These are phyloP conservation scores for Dispira simplex DNA, from an alignment of 192 early-diverging fungal genomes.

Conservation along the genomic window DNA sequence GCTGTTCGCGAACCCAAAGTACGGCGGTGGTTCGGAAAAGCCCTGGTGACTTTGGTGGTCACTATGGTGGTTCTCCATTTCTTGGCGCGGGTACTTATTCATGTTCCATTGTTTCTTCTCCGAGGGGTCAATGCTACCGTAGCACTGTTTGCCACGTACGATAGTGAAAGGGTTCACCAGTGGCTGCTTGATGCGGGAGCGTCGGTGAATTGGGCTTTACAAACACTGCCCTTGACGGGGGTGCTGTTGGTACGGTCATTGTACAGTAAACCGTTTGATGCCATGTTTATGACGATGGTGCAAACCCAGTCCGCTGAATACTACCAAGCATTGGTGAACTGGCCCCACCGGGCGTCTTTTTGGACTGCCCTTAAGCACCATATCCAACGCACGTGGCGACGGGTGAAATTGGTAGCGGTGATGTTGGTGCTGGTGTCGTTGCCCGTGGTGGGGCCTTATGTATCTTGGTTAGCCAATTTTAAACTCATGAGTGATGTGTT, in stretches of 20 bases:
- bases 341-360: slow-evolving; percentile 23
- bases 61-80: slow-evolving; percentile 23
- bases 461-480: slow-evolving; percentile 32
- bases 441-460: slow-evolving; percentile 33
- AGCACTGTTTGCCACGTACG: slow-evolving; percentile 13
- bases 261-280: slow-evolving; percentile 40
- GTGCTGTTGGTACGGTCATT: slow-evolving; percentile 37
- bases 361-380: slow-evolving; percentile 37
- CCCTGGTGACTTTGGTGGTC: slow-evolving; percentile 21
- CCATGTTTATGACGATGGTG: slow-evolving; percentile 29
- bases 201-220: slow-evolving; percentile 22
- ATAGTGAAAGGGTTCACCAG: slow-evolving; percentile 18
- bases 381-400: slow-evolving; percentile 24
- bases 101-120: slow-evolving; percentile 24
- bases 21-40: slow-evolving; percentile 23
- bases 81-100: slow-evolving; percentile 27
- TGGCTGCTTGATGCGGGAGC: slow-evolving; percentile 17
- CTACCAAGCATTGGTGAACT: slow-evolving; percentile 15
- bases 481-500: slow-evolving; percentile 27
- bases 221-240: slow-evolving; percentile 28
- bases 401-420: slow-evolving; percentile 20
- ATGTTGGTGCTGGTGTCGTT: slow-evolving; percentile 31
- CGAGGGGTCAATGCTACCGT: slow-evolving; percentile 18
- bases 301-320: slow-evolving; percentile 8
- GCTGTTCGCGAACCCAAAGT: slow-evolving; percentile 29